Evolutionary conservation across 2,329 filamentous ascomycete genomes (phyloP), one percentile per base, ranked within the genome.

Genomic region (Penicillium psychrosexuale): DNA sequence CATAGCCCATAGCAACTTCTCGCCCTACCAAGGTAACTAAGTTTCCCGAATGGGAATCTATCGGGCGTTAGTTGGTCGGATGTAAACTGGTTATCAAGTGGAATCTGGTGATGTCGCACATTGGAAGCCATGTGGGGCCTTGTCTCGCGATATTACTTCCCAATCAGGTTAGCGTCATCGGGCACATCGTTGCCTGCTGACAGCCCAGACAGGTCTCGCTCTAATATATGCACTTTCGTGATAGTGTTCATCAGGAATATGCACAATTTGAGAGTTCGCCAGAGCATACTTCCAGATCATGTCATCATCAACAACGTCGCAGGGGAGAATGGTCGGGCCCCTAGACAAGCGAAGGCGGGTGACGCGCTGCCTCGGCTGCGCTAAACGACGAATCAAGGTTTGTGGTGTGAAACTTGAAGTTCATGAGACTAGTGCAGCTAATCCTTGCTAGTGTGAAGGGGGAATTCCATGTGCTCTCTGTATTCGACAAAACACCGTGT

Each of bases 281-380:
- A 19, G 19, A 15, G 2, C 19, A 8, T 17, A 28, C 2, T 3
- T 17, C 22, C 2, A 37, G 11, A 37, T 19, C n/a, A 47, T 47
- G 45, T 30, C 33, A 7, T 1, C 22, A 28, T 15, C 33, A 27
- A 37, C 33, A 9, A 24, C 2, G 2, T 30, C 19, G 0, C 42
- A 28, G 38, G 27, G 15, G 22, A 51, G 51, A 54, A 28, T 48
- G 15, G 39, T 45, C 27, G 52, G 52, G 8, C 52, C 52, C 19
- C 17, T 55, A 15, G 52, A 55, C 33, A 51, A 45, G 39, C 52
- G 52, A 27, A 55, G 52, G 33, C 47, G 47, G 40, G 6, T 45
- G 33, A 50, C 31, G 13, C 47, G 52, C 22, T 55, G 52, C 27
- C 31, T 55, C 33, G 47, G 22, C 13, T 55, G 52, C 17, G 52